These are phyloP conservation scores for Lecanicillium sp. DNA, from an alignment of 2,329 filamentous ascomycete species.

Conservation along the genomic window DNA sequence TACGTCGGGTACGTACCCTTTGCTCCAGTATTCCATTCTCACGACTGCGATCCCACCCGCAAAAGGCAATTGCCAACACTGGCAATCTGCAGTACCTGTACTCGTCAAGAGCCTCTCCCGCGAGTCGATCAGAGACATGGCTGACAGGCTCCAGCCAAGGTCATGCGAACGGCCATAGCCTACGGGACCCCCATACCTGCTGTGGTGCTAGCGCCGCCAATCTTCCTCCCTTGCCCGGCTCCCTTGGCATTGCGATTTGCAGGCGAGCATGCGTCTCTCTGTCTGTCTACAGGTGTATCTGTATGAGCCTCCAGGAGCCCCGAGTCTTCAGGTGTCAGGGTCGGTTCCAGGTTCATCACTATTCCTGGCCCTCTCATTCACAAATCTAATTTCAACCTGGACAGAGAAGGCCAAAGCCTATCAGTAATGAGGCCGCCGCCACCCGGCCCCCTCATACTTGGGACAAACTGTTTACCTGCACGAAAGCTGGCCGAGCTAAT, in stretches of 20 bases:
- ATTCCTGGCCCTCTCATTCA: too few species aligned
- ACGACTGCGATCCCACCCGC: background rate
- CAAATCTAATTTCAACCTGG: too few species aligned
- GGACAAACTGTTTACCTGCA: background rate
- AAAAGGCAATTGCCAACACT: background rate
- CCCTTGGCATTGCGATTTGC: conserved; percentile 8
- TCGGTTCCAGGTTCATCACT: too few species aligned
- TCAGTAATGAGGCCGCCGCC: too few species aligned
- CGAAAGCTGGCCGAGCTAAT: background rate
- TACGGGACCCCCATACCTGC: background rate
- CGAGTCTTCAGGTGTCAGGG: too few species aligned
- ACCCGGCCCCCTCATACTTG: too few species aligned
- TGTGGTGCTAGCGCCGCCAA: conserved; percentile 8
- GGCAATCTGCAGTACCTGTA: background rate
- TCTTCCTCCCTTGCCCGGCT: conserved; percentile 8
- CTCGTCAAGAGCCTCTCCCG: too few species aligned
- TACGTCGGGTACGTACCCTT: background rate
- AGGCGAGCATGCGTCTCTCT: background rate
- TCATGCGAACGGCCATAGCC: conserved; percentile 5
- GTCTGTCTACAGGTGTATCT: too few species aligned
- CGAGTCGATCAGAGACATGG: conserved; percentile 17
- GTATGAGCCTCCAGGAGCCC: too few species aligned
- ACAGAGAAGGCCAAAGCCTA: too few species aligned
- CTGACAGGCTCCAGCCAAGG: conserved; percentile 8
- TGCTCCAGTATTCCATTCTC: background rate